Base-by-base conservation (phyloP, 768 basidiomycete genomes). In the Collybiopsis confluens region DNA sequence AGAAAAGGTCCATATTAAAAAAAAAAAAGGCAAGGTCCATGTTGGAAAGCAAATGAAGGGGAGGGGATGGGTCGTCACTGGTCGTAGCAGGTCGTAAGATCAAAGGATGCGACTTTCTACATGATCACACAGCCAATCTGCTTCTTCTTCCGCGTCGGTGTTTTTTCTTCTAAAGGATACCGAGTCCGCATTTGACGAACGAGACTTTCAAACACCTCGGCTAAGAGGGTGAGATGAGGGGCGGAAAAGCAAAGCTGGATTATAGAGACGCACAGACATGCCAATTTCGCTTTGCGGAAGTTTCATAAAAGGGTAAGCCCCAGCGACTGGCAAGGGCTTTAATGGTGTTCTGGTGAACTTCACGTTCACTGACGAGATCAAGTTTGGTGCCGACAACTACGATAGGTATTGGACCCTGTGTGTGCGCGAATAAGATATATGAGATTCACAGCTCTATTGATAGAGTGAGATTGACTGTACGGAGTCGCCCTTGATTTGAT, bases 371-470 rank as follows among this genome's bases (percentile, higher is more conserved):
- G 24, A 79, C 79, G 36, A 94, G 78, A 65, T 94, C 92, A 38
- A 87, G 74, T 65, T 92, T 92, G 27, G 91, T 92, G 40, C 91
- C 92, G 8, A 92, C 92, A 15, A 93, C 79, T 10, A 92, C 87
- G 58, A 94, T 88, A 8, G 92, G 92, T 18, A 91, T 70, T 83
- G 88, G 58, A 36, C 50, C 13, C 16, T 21, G 44, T 33, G 36
- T 33, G 52, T 18, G 13, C n/a, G n/a, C n/a, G 45, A 40, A 42
- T 27, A 23, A 56, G 43, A 13, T 16, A 26, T 15, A 8, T 3
- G 15, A 20, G 51, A 21, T 23, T n/a, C n/a, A n/a, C n/a, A n/a
- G n/a, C 18, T 8, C 26, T n/a, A 27, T 28, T 26, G 20, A 16
- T 26, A n/a, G 3, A n/a, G 3, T 28, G 20, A 8, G 28, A 11